Percentiles rank a stretch among this genome's conserved stretches.
These are phyloP conservation scores for Leccinellum rugosiceps DNA, from an alignment of 768 basidiomycete species.

Conservation along the genomic window DNA sequence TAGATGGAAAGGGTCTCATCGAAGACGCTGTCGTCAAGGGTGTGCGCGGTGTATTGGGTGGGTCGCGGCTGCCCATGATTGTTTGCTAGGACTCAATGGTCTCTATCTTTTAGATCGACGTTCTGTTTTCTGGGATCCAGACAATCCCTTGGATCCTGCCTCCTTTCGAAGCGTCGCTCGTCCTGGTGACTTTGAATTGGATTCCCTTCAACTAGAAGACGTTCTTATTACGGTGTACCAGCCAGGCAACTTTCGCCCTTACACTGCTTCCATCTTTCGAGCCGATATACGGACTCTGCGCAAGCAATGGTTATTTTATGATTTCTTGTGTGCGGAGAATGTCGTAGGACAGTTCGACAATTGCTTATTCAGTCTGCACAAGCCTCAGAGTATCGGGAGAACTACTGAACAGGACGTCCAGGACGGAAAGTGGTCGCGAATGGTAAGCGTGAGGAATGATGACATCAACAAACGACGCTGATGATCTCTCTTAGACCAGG, in stretches of 20 bases:
- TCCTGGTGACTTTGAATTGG: conserved; percentile 89
- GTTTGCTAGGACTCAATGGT: neutral
- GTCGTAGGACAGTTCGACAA: conserved; percentile 98
- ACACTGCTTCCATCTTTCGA: conserved; percentile 88
- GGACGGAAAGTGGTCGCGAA: conserved; percentile 81
- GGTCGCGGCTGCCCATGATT: conserved; percentile 18
- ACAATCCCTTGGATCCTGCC: conserved; percentile 77
- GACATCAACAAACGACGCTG: neutral
- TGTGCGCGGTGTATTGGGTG: conserved; percentile 90
- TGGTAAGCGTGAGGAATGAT: conserved; percentile 53
- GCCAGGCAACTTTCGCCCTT: conserved; percentile 88
- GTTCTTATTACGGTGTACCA: conserved; percentile 93
- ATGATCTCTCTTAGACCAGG: conserved; percentile 58
- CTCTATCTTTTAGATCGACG: conserved; percentile 63
- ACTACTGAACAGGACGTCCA: conserved; percentile 83
- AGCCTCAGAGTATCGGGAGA: conserved; percentile 91
- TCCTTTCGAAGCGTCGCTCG: conserved; percentile 69
- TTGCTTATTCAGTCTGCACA: conserved; percentile 93
- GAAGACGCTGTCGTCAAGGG: conserved; percentile 91
- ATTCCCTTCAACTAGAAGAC: conserved; percentile 88
- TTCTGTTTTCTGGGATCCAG: conserved; percentile 80
- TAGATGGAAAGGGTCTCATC: conserved; percentile 92
- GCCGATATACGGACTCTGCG: conserved; percentile 82
- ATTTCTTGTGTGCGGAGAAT: conserved; percentile 85
- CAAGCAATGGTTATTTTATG: conserved; percentile 95